These are phyloP conservation scores for Alternaria brassicae DNA, from an alignment of 2,329 filamentous ascomycete genomes.

Conservation along the genomic window DNA sequence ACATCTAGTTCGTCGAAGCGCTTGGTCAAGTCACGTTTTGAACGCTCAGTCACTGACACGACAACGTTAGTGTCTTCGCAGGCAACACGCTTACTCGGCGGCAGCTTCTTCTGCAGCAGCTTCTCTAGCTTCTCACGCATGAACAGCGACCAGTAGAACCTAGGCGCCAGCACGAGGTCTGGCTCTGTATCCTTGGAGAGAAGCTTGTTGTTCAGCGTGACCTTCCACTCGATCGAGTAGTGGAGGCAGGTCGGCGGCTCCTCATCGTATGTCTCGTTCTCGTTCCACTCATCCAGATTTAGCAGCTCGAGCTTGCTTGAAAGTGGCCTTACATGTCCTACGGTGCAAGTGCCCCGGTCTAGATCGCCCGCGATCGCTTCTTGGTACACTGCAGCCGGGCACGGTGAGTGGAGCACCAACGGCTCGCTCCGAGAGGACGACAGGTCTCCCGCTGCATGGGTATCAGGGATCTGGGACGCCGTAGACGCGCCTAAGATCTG, in stretches of 20 bases:
- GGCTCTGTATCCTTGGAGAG: slow-evolving; percentile 36
- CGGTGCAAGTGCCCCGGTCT: background rate
- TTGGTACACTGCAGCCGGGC: slow-evolving; percentile 1
- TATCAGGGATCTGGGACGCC: slow-evolving; percentile 7
- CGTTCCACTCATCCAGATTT: slow-evolving; percentile 21
- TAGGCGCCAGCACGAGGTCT: slow-evolving; percentile 32
- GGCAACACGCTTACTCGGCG: slow-evolving; percentile 10
- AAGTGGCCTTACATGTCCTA: background rate
- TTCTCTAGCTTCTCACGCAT: slow-evolving; percentile 15
- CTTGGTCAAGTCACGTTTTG: slow-evolving; percentile 40
- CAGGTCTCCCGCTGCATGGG: background rate
- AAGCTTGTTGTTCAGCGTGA: slow-evolving; percentile 30
- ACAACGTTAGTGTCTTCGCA: slow-evolving; percentile 25
- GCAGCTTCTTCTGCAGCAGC: slow-evolving; percentile 19
- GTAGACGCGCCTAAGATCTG: background rate
- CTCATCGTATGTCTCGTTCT: slow-evolving; percentile 24
- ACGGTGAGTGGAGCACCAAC: slow-evolving; percentile 4
- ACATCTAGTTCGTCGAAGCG: slow-evolving; percentile 37
- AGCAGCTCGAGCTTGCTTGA: slow-evolving; percentile 12
- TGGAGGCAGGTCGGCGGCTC: slow-evolving; percentile 30
- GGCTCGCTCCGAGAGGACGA: slow-evolving; percentile 3
- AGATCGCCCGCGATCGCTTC: background rate
- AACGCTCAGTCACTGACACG: slow-evolving; percentile 31
- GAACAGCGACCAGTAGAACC: slow-evolving; percentile 14
- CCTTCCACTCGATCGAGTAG: slow-evolving; percentile 39